A percentile compares a stretch with the other conserved stretches of the same genome.
Evolutionary conservation across 2,329 filamentous ascomycete genomes (phyloP).

Genomic region (Metarhizium anisopliae): DNA sequence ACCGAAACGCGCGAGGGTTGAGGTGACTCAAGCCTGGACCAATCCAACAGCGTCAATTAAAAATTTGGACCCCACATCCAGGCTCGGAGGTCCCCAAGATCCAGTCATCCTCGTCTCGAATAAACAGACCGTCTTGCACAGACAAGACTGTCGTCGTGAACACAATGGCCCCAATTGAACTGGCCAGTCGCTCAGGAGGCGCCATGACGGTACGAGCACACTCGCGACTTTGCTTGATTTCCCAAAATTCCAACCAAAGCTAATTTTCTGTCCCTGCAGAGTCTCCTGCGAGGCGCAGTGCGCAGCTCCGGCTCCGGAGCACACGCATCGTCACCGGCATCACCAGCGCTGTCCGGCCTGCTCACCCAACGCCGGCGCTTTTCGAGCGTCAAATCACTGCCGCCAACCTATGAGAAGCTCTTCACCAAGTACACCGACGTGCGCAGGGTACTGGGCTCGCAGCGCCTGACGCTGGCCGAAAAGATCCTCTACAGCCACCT

Average conservation of each 20-base stretch:
- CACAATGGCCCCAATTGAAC: slow-evolving; percentile 42
- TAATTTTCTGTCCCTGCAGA: slow-evolving; percentile 17
- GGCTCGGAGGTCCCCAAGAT: not conserved
- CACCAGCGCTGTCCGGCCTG: not conserved
- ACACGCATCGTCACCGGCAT: slow-evolving; percentile 1
- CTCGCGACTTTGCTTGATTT: no score
- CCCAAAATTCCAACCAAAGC: not conserved
- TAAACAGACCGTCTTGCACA: not conserved
- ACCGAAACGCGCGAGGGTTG: no score
- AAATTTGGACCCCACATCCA: slow-evolving; percentile 15
- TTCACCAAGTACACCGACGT: slow-evolving; percentile 70
- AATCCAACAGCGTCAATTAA: slow-evolving; percentile 27
- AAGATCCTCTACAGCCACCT: slow-evolving; percentile 98
- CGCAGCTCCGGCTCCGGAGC: slow-evolving; percentile 18
- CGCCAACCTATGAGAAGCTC: slow-evolving; percentile 75
- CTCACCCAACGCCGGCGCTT: slow-evolving; percentile 21
- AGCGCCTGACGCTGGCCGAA: slow-evolving; percentile 77
- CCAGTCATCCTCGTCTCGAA: not conserved
- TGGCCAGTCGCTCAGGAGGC: slow-evolving; percentile 38
- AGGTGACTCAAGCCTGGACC: slow-evolving; percentile 12
- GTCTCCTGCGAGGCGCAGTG: slow-evolving; percentile 23
- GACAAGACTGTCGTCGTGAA: slow-evolving; percentile 3
- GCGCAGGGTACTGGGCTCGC: slow-evolving; percentile 57
- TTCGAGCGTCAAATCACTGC: slow-evolving; percentile 33
- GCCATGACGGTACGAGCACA: slow-evolving; percentile 32